Percentiles rank a stretch among this genome's conserved stretches.
Conservation (phyloP, 306 rosid genomes). For the Pterocarpus macrocarpus region DNA sequence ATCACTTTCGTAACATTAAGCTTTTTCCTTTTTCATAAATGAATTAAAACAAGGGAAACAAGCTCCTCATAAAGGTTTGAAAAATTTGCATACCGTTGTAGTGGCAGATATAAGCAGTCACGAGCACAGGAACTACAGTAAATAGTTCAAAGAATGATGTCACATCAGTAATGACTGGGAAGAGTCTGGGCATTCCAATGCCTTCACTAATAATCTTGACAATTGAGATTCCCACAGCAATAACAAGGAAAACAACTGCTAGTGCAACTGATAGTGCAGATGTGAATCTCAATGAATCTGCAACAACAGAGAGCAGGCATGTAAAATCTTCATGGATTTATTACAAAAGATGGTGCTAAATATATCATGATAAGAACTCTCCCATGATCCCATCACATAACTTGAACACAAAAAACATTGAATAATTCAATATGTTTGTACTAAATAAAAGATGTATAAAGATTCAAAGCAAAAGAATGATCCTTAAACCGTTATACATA, state of each 20-base stretch:
- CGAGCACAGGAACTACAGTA: conserved; percentile 84
- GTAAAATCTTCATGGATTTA: conserved; percentile 21
- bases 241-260: conserved; percentile 84
- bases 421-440: conserved; percentile 2
- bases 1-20: too few relatives aligned
- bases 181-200: conserved; percentile 77
- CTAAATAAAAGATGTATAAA: neutral
- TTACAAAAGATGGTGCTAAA: neutral
- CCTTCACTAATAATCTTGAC: conserved; percentile 77
- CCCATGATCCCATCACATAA: conserved; percentile 29
- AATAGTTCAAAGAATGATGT: conserved; percentile 69
- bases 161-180: conserved; percentile 69
- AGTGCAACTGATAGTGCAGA: conserved; percentile 86
- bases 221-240: conserved; percentile 83
- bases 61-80: conserved; percentile 20
- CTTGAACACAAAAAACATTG: conserved; percentile 4
- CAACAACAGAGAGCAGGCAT: conserved; percentile 50
- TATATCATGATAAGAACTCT: neutral
- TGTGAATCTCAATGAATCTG: conserved; percentile 93
- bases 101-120: conserved; percentile 86
- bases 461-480: neutral
- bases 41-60: conserved; percentile 29
- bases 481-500: neutral
- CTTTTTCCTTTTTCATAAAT: too few relatives aligned
- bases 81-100: conserved; percentile 70